Conservation (phyloP, 768 basidiomycete genomes). For the Phaeotremella fagi region DNA sequence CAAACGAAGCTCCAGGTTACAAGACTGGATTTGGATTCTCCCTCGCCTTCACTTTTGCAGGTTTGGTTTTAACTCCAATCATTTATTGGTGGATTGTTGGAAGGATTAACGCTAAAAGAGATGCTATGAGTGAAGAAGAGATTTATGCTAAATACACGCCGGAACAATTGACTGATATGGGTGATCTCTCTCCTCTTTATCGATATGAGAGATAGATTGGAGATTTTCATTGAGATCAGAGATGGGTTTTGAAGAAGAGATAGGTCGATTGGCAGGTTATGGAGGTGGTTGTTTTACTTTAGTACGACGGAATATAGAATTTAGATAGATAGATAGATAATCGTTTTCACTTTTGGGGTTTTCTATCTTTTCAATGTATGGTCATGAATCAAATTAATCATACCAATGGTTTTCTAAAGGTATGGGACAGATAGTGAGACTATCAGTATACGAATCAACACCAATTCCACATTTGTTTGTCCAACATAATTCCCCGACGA, state of each 20-base stretch:
- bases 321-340: too few species aligned
- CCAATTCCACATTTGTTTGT: constrained; percentile 12
- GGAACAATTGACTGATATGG: constrained; percentile 33
- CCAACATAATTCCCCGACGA: background rate
- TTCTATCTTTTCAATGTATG: too few species aligned
- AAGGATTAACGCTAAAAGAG: constrained; percentile 27
- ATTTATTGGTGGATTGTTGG: constrained; percentile 24
- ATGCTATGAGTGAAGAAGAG: constrained; percentile 27
- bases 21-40: constrained; percentile 35
- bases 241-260: too few species aligned
- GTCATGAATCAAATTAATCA: too few species aligned
- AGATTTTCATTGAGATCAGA: too few species aligned
- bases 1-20: constrained; percentile 35
- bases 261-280: background rate
- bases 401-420: too few species aligned
- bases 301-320: too few species aligned
- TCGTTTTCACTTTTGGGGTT: too few species aligned
- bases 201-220: constrained; percentile 33
- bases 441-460: background rate
- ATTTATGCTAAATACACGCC: constrained; percentile 25
- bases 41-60: constrained; percentile 24
- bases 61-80: constrained; percentile 22
- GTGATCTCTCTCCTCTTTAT: constrained; percentile 36
- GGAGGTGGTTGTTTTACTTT: background rate
- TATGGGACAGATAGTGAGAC: too few species aligned